These are phyloP conservation scores for Hypoxylon sp. DNA, from an alignment of 2,329 filamentous ascomycete genomes.

Conservation along the genomic window DNA sequence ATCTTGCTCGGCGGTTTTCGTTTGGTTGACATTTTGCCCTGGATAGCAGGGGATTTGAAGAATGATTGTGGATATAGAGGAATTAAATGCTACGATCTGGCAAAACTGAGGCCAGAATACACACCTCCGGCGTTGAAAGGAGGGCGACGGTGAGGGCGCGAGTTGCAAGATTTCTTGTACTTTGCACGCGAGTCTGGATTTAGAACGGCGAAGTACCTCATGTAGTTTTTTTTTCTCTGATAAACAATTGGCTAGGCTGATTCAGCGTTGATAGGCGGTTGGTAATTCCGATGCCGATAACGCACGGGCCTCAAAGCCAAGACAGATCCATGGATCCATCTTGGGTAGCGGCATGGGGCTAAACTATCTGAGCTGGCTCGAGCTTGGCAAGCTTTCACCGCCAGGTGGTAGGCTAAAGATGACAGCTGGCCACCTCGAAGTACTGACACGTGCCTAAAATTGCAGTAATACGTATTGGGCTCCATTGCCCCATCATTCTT, in stretches of 20 bases:
- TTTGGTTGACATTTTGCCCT: constrained; percentile 69
- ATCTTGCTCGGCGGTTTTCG: constrained; percentile 72
- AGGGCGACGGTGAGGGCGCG: constrained; percentile 13
- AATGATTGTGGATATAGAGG: constrained; percentile 8
- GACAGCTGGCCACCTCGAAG: background rate
- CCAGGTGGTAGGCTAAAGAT: background rate
- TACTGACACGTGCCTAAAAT: background rate
- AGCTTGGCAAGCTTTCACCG: background rate
- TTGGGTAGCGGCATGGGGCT: background rate
- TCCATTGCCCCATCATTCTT: constrained; percentile 13
- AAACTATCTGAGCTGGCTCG: background rate
- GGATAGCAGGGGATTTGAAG: background rate
- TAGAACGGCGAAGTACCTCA: constrained; percentile 22
- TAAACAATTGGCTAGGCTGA: constrained; percentile 18
- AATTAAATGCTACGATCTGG: background rate
- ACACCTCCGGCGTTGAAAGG: constrained; percentile 7
- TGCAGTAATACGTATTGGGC: constrained; percentile 1
- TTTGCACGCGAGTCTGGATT: constrained; percentile 28
- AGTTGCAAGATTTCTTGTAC: constrained; percentile 13
- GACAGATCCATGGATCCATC: background rate
- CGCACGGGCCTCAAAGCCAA: constrained; percentile 1
- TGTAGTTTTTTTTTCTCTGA: constrained; percentile 40
- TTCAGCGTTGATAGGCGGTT: constrained; percentile 34
- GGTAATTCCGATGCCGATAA: constrained; percentile 38
- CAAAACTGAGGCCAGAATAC: background rate